Evolutionary conservation across 495 filamentous ascomycete species (phyloP).

Genomic region (Penicillium mononematosum): DNA sequence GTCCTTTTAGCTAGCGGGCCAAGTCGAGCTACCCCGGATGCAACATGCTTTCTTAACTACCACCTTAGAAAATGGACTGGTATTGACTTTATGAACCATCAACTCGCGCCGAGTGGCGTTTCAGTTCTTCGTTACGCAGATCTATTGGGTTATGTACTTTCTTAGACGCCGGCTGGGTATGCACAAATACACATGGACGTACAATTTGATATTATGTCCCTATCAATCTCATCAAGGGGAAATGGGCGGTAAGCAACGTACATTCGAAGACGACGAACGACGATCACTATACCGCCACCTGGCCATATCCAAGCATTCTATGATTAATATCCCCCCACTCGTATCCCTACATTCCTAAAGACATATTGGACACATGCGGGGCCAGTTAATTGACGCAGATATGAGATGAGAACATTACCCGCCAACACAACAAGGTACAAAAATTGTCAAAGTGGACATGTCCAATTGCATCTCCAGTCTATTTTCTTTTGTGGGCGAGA

Average conservation of each 20-base stretch:
- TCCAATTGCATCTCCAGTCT: neutral
- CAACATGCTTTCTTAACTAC: constrained; percentile 13
- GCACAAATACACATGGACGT: neutral
- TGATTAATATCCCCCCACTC: neutral
- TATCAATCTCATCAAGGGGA: neutral
- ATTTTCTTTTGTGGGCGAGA: neutral
- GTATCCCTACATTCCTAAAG: constrained; percentile 10
- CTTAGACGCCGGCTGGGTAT: neutral
- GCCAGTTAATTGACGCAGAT: neutral
- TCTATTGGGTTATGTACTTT: neutral
- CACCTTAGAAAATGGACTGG: neutral
- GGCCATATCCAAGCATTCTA: neutral
- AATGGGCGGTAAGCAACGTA: neutral
- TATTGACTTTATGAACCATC: neutral
- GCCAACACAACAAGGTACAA: neutral
- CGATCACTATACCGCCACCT: neutral
- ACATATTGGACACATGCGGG: neutral
- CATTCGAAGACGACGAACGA: neutral
- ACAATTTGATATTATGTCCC: neutral
- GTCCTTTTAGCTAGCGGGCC: neutral
- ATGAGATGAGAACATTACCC: neutral
- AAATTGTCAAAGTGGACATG: neutral
- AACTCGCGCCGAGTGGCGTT: neutral
- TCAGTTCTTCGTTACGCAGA: neutral
- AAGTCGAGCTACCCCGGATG: constrained; percentile 14